Evolutionary conservation across 169 alveolate species (phyloP), one percentile per base, ranked within the genome.

Genomic region (Plasmodium chabaudi): DNA sequence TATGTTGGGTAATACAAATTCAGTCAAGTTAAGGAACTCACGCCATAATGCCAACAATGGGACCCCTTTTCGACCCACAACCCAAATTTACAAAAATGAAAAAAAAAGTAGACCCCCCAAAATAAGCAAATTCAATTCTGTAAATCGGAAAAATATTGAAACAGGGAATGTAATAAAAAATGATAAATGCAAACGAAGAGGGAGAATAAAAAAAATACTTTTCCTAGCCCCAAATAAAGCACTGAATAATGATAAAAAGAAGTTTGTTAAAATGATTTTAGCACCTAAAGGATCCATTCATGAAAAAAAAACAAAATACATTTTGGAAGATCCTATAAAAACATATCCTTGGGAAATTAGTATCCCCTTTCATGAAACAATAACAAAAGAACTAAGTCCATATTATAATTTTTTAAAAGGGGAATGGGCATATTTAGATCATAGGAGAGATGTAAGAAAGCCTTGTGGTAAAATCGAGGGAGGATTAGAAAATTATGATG

Each of bases 361-460:
- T 44, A 68, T 69, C 21, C 77, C 95, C 15, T 65, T 92, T 23
- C 92, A 87, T 47, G 94, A 93, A 39, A 73, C 94, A 9, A 75
- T 86, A 15, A 72, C 92, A 25, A 73, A 88, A 89, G 95, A 86
- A 10, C 56, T 71, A 12, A 55, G 63, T 56, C 74, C 91, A 21
- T 67, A 90, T 44, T 94, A 94, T 60, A 75, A 74, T 15, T 94
- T 94, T 69, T 56, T 94, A 55, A 94, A 89, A 73, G 72, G 87
- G 69, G 95, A 94, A 12, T 94, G 96, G 96, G 96, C 94, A 23
- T 94, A 94, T 69, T 57, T 75, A 46, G 95, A 94, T 72, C 94
- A 92, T 51, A 73, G 88, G 47, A 56, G 25, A 56, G 96, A 94
- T 90, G 91, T 93, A 9, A 44, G 87, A 44, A 93, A 91, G 72